Evolutionary conservation across 2,329 filamentous ascomycete genomes (phyloP), one percentile per base, ranked within the genome.

Genomic region (Fonsecaea pugnacius): DNA sequence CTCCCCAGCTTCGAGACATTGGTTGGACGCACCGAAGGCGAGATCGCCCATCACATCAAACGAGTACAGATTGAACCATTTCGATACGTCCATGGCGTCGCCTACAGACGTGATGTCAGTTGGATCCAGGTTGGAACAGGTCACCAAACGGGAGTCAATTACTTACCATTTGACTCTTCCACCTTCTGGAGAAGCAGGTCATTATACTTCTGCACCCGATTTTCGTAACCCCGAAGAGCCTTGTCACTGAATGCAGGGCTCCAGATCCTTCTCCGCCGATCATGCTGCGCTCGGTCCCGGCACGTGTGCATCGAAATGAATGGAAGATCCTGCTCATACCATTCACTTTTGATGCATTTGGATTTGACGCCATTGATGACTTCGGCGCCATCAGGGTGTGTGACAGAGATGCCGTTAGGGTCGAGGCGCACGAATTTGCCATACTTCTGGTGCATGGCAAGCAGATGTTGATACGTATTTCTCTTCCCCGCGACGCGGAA

Each of bases 211-310:
- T 71, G 68, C 2, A 81, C 71, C 1, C 77, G 72, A 16, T 71
- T 62, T 64, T 81, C 79, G 63, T 81, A 81, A 3, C 75, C 77
- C 2, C 78, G 73, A 24, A 81, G 62, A 4, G 76, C 74, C 59
- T 75, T 76, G 63, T 78, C 75, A 60, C 75, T 76, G 67, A 81
- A 81, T 0, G 74, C 79, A 9, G 71, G 67, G 57, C 74, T 75
- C 79, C 79, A 82, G 30, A 78, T 70, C 10, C 76, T 71, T 8
- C 79, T 73, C 27, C 79, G 72, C 8, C 72, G 70, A 62, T 79
- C 77, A 70, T 81, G 79, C 27, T 73, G 46, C 14, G 64, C 62
- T 50, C 71, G 72, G 52, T 78, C 73, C 4, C 80, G 75, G 4
- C 70, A 73, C 14, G 75, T 75, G 48, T 80, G 76, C 63, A 83